Conservation (phyloP, 2,329 filamentous ascomycete genomes). For the Aureobasidium sp. region DNA sequence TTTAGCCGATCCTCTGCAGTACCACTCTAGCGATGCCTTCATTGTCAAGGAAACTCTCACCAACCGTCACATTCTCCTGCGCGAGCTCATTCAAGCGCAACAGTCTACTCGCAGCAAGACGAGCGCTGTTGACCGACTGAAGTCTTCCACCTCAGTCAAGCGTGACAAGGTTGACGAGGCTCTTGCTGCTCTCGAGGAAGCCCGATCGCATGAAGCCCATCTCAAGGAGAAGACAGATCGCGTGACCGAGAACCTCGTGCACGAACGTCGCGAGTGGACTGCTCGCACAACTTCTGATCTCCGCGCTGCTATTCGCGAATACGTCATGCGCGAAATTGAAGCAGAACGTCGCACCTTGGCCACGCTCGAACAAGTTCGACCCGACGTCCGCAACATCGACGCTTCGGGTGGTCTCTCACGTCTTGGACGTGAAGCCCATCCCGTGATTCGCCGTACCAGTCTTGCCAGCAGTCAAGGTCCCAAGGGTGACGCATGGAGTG, state of each 20-base stretch:
- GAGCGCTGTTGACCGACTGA: constrained; percentile 79
- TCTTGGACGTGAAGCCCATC: constrained; percentile 81
- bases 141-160: constrained; percentile 76
- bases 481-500: constrained; percentile 97
- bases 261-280: constrained; percentile 89
- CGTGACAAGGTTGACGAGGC: constrained; percentile 97
- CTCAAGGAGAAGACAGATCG: constrained; percentile 78
- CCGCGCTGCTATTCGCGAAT: constrained; percentile 77
- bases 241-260: constrained; percentile 80
- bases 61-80: constrained; percentile 91
- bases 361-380: constrained; percentile 85
- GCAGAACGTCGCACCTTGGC: constrained; percentile 86
- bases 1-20: constrained; percentile 84
- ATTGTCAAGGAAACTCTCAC: constrained; percentile 98
- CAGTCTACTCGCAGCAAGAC: constrained; percentile 75
- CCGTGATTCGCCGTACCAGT: constrained; percentile 63
- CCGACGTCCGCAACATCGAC: constrained; percentile 90
- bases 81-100: constrained; percentile 87
- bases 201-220: constrained; percentile 70
- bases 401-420: constrained; percentile 81
- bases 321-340: constrained; percentile 90
- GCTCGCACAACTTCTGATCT: constrained; percentile 77
- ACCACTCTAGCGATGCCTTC: constrained; percentile 91
- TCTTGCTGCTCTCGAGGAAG: constrained; percentile 84
- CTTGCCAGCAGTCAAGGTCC: constrained; percentile 86